Evolutionary conservation across 441 rosid genomes (phyloP), one percentile per base, ranked within the genome.

Genomic region (Corymbia citriodora): DNA sequence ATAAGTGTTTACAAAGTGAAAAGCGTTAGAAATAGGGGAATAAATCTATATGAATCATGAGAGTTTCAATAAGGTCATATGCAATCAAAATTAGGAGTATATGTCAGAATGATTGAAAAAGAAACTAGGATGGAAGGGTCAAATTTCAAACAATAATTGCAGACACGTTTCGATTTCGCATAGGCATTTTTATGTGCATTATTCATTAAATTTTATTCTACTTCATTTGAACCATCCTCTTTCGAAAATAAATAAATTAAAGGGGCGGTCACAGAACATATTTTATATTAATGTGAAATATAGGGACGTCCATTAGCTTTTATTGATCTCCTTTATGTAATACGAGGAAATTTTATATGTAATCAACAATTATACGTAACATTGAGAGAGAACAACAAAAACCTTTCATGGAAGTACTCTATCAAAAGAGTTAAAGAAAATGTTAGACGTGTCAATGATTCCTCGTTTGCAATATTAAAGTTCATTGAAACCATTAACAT

Each of bases 1-100:
- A 59, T 10, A 1, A 2, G n/a, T 25, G 3, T 4, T 5, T 10
- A 59, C 25, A 2, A 0, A 5, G 0, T 25, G n/a, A 59, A 0
- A 25, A 25, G 14, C 2, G n/a, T 59, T 0, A 6, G 18, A 55
- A 55, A 55, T 55, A 55, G 18, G 57, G 8, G 17, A 55, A 18
- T 25, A 59, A 40, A 59, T 59, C n/a, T 10, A 59, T 6, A 23
- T 59, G 65, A 23, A 25, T 10, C 14, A 10, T 2, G 7, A 59
- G n/a, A 25, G 65, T 25, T 19, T 59, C 65, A 10, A 59, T 59
- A 59, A 25, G 25, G 14, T 59, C 1, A 4, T 3, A 23, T 25
- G 11, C n/a, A 59, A 59, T 25, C 13, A 10, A 57, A 57, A 25
- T 59, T 59, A 59, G 7, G 65, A 59, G 65, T 59, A 4, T 19